Conservation (phyloP, 2,329 filamentous ascomycete species). For the Penicillium rolfsii region DNA sequence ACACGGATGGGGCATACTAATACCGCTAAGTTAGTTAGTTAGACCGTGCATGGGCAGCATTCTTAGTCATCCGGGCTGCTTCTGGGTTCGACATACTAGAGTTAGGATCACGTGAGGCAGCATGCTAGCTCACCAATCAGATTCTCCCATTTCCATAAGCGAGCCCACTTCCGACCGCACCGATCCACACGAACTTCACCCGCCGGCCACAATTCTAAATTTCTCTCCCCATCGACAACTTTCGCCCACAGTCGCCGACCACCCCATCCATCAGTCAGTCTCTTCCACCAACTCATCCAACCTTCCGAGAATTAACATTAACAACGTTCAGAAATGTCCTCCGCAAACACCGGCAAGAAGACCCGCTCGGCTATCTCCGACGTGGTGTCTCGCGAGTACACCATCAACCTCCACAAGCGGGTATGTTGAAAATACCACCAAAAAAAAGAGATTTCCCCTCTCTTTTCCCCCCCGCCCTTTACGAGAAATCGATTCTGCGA, state of each 20-base stretch:
- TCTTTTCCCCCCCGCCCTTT: constrained; percentile 13
- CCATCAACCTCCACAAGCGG: constrained; percentile 99
- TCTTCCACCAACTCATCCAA: not conserved
- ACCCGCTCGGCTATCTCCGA: constrained; percentile 94
- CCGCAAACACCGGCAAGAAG: constrained; percentile 70
- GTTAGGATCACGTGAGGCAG: not conserved
- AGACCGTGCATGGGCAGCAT: no score
- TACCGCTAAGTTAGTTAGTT: no score
- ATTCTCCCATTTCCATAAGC: constrained; percentile 33
- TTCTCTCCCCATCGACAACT: constrained; percentile 38
- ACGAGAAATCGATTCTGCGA: constrained; percentile 27
- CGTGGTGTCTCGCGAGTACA: constrained; percentile 99
- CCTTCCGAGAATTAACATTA: constrained; percentile 8
- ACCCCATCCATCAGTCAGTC: constrained; percentile 41
- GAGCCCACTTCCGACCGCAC: constrained; percentile 29
- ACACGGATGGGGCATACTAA: no score
- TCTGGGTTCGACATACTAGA: no score
- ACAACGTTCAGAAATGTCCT: constrained; percentile 64
- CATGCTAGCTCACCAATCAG: constrained; percentile 32
- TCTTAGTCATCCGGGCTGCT: no score
- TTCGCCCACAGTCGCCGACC: constrained; percentile 45
- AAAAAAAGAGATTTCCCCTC: not conserved
- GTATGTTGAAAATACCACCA: constrained; percentile 63
- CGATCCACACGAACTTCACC: constrained; percentile 34
- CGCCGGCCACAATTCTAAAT: constrained; percentile 39